phyloP scores from a whole-genome alignment of 2,329 filamentous ascomycete genomes.

The Parasarocladium wereldwijsianum region DNA sequence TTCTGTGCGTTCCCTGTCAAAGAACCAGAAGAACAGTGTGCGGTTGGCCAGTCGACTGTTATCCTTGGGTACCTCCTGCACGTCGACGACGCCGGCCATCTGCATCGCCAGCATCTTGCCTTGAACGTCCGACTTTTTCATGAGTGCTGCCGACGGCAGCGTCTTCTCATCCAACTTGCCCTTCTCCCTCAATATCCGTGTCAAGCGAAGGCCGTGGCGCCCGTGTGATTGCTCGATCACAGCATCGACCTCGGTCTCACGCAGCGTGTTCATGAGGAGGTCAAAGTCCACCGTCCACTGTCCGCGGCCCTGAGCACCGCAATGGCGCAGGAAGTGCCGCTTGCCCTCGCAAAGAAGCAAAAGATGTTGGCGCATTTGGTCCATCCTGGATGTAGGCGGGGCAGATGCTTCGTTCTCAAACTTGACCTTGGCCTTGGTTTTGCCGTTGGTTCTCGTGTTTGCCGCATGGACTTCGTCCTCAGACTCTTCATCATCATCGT shows the following conservation, averaged over 20 bases:
- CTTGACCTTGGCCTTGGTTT: conserved; percentile 28
- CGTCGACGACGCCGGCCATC: conserved; percentile 70
- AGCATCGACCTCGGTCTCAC: conserved; percentile 66
- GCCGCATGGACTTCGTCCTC: conserved; percentile 13
- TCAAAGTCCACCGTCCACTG: conserved; percentile 78
- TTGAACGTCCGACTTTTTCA: conserved; percentile 75
- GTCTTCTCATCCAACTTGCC: conserved; percentile 94
- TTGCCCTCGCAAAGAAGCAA: conserved; percentile 55
- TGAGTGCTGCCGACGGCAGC: conserved; percentile 63
- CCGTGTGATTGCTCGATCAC: conserved; percentile 69
- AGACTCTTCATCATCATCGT: conserved; percentile 22
- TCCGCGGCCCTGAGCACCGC: conserved; percentile 45
- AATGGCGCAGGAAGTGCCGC: conserved; percentile 53
- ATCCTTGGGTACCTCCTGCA: conserved; percentile 89
- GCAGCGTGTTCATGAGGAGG: conserved; percentile 53
- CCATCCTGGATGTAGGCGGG: conserved; percentile 32
- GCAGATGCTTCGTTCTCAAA: conserved; percentile 32
- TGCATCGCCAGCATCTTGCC: conserved; percentile 76
- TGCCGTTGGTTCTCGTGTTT: conserved; percentile 19
- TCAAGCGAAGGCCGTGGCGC: conserved; percentile 62
- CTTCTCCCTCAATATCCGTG: conserved; percentile 70
- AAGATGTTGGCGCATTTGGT: conserved; percentile 59
- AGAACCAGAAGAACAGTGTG: conserved; percentile 86
- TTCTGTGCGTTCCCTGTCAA: conserved; percentile 60
- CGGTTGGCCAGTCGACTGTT: conserved; percentile 66